These are phyloP conservation scores for Blakeslea trispora DNA, from an alignment of 371 early-diverging fungal genomes.

Conservation along the genomic window DNA sequence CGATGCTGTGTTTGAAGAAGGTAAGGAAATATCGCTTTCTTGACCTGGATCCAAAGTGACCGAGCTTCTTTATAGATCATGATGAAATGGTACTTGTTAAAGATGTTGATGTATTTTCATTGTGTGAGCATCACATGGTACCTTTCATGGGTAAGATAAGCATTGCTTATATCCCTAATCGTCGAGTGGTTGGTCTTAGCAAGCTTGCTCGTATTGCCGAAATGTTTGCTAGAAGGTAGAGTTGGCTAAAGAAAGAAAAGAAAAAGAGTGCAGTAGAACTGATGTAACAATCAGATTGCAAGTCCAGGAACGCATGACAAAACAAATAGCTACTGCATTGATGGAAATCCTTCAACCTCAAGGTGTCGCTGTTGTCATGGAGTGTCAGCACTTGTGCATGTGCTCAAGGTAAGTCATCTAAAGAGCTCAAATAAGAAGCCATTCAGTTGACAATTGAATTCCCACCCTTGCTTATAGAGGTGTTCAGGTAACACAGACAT, in stretches of 20 bases:
- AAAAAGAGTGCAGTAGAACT: not conserved
- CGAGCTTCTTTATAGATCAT: slow-evolving; percentile 64
- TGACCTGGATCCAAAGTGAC: not conserved
- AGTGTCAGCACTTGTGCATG: slow-evolving; percentile 75
- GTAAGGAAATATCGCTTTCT: slow-evolving; percentile 34
- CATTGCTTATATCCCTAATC: slow-evolving; percentile 96
- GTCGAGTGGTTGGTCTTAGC: slow-evolving; percentile 93
- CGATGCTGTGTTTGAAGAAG: slow-evolving; percentile 95
- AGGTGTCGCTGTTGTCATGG: slow-evolving; percentile 98
- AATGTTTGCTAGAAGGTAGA: slow-evolving; percentile 83
- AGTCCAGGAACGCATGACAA: slow-evolving; percentile 97
- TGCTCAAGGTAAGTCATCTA: slow-evolving; percentile 35
- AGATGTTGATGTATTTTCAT: slow-evolving; percentile 91
- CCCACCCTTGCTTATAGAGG: slow-evolving; percentile 36
- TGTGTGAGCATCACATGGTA: slow-evolving; percentile 99
- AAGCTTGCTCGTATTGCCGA: slow-evolving; percentile 98
- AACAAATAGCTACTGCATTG: slow-evolving; percentile 92
- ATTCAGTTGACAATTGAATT: slow-evolving; percentile 5
- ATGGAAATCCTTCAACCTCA: slow-evolving; percentile 92
- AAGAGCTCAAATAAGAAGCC: no score
- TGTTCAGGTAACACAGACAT: slow-evolving; percentile 39
- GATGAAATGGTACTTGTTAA: slow-evolving; percentile 98
- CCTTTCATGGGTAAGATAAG: slow-evolving; percentile 96
- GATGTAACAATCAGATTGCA: slow-evolving; percentile 67
- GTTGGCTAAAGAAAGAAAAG: not conserved